Evolutionary conservation across 371 early-diverging fungal genomes (phyloP), one percentile per base, ranked within the genome.

Genomic region (Mortierella sp.): DNA sequence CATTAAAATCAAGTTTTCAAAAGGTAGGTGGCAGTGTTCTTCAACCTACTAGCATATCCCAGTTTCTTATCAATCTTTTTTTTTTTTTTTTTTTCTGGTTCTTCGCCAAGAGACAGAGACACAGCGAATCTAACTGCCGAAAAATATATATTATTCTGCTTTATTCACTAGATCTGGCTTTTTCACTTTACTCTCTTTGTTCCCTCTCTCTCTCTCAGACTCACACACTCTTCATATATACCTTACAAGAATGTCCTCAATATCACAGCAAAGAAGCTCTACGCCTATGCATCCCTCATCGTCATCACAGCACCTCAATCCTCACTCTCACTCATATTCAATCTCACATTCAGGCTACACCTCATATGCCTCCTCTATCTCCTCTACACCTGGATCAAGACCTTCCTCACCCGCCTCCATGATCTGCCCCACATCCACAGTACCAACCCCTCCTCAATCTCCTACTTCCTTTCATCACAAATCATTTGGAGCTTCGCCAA

Each of bases 351-450:
- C 67, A n/a, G 3, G 28, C 19, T 57, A 29, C 32, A 19, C 60
- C 22, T 63, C 76, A 26, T 64, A 70, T 47, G 62, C 76, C 26
- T 67, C 76, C 32, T 76, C 71, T 0, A 59, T 76, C 9, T 29
- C 76, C 32, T 60, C 76, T 8, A 23, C 62, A 5, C 55, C 71
- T 17, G 54, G 32, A n/a, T 76, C 76, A 54, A 66, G 76, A 34
- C 67, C 76, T 0, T 42, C 76, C 13, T 76, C 76, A 17, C 76
- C 76, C 0, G 76, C 70, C 5, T 61, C 75, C 40, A 75, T 65
- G 42, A 34, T 54, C 58, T 19, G 43, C 56, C 37, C 70, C 4
- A 51, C 71, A 29, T 28, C 58, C 31, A 40, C 67, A 6, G 64
- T 67, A 0, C 68, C 51, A 0, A 67, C 76, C 3, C 71, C 76